These are phyloP conservation scores for Teratosphaeria gauchensis DNA, from an alignment of 2,329 filamentous ascomycete species.

Conservation along the genomic window DNA sequence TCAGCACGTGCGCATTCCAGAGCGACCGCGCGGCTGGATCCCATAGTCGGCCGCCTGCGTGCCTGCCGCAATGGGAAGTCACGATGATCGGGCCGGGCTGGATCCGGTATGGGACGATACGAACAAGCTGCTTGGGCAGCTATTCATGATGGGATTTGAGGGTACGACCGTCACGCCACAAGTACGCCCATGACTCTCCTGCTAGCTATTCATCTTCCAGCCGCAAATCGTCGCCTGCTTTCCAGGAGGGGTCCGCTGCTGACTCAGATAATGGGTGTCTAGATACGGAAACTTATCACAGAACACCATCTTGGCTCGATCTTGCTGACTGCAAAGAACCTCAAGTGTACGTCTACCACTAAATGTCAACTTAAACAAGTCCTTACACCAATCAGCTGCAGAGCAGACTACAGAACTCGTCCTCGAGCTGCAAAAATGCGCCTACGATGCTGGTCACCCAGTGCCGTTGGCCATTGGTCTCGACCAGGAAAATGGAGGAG, in stretches of 20 bases:
- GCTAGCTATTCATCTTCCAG: not conserved
- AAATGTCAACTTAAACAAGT: not conserved
- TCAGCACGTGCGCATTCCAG: not conserved
- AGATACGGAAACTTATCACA: slow-evolving; percentile 71
- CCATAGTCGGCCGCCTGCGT: not conserved
- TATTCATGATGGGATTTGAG: slow-evolving; percentile 64
- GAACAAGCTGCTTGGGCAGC: slow-evolving; percentile 43
- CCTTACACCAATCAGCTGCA: slow-evolving; percentile 54
- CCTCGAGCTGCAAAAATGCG: slow-evolving; percentile 85
- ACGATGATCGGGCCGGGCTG: slow-evolving; percentile 29
- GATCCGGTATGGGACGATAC: slow-evolving; percentile 59
- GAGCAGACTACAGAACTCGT: slow-evolving; percentile 81
- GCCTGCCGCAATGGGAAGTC: slow-evolving; percentile 42
- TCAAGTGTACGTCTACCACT: slow-evolving; percentile 55
- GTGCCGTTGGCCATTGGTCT: slow-evolving; percentile 82
- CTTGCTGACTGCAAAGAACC: slow-evolving; percentile 71
- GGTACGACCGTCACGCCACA: slow-evolving; percentile 67
- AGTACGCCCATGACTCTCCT: not conserved
- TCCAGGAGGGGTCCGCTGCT: too few species aligned
- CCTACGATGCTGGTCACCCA: slow-evolving; percentile 79
- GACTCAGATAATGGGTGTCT: slow-evolving; percentile 21
- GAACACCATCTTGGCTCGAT: slow-evolving; percentile 84
- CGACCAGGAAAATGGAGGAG: slow-evolving; percentile 95
- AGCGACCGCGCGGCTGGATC: not conserved
- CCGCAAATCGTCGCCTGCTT: not conserved